Evolutionary conservation across 441 rosid species (phyloP).

Genomic region (Omphalea diandra): DNA sequence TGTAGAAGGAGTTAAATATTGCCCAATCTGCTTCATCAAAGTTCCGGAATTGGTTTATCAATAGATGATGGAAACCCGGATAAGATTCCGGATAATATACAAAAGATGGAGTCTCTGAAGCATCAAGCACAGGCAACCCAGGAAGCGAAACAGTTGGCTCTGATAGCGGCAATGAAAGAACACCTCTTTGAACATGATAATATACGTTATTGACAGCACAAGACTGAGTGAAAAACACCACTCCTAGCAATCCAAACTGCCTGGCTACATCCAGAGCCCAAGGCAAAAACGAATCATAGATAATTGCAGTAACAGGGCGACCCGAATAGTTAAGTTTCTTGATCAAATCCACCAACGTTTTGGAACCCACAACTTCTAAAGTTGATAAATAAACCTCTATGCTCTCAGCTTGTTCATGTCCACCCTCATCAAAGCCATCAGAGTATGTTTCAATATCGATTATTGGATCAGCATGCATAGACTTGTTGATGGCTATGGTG

Average conservation of each 20-base stretch:
- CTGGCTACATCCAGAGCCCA: constrained; percentile 40
- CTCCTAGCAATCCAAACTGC: constrained; percentile 21
- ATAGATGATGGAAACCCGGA: not conserved
- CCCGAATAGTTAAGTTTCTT: too few relatives aligned
- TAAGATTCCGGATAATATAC: not conserved
- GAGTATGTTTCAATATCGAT: too few relatives aligned
- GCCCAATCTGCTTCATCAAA: constrained; percentile 24
- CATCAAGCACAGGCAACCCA: constrained; percentile 19
- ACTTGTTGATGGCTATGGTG: constrained; percentile 32
- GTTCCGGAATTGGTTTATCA: constrained; percentile 24
- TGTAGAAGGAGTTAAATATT: constrained; percentile 27
- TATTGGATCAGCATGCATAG: too few relatives aligned
- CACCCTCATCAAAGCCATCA: too few relatives aligned
- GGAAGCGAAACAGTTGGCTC: constrained; percentile 2
- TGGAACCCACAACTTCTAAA: too few relatives aligned
- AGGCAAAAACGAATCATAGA: constrained; percentile 34
- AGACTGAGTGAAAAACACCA: constrained; percentile 38
- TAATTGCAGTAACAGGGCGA: constrained; percentile 22
- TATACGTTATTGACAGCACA: constrained; percentile 29
- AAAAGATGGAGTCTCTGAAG: constrained; percentile 25
- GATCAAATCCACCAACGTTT: too few relatives aligned
- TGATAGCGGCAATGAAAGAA: not conserved
- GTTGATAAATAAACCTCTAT: too few relatives aligned
- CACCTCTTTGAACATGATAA: constrained; percentile 18
- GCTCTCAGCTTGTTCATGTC: too few relatives aligned